Percentiles rank a stretch among this genome's conserved stretches.
Conservation (phyloP, 495 filamentous ascomycete genomes). For the Xylaria longipes region DNA sequence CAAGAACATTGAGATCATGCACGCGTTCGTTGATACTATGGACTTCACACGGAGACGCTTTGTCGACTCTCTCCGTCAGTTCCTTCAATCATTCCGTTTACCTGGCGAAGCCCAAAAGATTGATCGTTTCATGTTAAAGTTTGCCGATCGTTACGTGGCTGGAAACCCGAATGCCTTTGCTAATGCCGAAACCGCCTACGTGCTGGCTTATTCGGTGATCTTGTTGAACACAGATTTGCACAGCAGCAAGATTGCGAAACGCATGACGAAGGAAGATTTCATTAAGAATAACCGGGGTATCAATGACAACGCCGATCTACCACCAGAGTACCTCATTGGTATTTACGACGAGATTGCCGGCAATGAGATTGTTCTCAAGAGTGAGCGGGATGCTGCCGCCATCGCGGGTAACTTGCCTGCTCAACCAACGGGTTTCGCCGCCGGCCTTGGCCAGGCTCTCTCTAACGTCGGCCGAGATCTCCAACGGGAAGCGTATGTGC, state of each 20-base stretch:
- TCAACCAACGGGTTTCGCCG: conserved; percentile 73
- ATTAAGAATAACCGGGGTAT: conserved; percentile 99
- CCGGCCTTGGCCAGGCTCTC: conserved; percentile 86
- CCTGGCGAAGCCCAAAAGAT: conserved; percentile 99
- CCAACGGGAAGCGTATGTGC: conserved; percentile 89
- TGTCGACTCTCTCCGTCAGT: conserved; percentile 87
- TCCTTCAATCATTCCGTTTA: conserved; percentile 92
- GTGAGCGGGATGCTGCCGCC: conserved; percentile 86
- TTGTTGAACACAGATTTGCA: conserved; percentile 97
- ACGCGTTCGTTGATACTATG: conserved; percentile 95
- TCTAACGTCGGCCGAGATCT: conserved; percentile 90
- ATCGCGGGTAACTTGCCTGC: conserved; percentile 67
- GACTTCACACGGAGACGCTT: conserved; percentile 93
- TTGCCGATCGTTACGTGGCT: conserved; percentile 91
- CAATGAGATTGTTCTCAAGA: conserved; percentile 94
- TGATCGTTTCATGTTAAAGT: conserved; percentile 99
- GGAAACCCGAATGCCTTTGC: conserved; percentile 98
- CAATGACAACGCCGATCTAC: conserved; percentile 93
- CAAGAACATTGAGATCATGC: conserved; percentile 95
- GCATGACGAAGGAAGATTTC: conserved; percentile 97
- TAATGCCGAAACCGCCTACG: conserved; percentile 97
- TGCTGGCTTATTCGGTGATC: conserved; percentile 94
- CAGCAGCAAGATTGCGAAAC: conserved; percentile 80
- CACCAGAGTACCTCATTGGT: conserved; percentile 84
- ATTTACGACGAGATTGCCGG: conserved; percentile 92